Percentiles rank a stretch among this genome's conserved stretches.
Evolutionary conservation across 768 basidiomycete genomes (phyloP).

Genomic region (Suillus placidus): DNA sequence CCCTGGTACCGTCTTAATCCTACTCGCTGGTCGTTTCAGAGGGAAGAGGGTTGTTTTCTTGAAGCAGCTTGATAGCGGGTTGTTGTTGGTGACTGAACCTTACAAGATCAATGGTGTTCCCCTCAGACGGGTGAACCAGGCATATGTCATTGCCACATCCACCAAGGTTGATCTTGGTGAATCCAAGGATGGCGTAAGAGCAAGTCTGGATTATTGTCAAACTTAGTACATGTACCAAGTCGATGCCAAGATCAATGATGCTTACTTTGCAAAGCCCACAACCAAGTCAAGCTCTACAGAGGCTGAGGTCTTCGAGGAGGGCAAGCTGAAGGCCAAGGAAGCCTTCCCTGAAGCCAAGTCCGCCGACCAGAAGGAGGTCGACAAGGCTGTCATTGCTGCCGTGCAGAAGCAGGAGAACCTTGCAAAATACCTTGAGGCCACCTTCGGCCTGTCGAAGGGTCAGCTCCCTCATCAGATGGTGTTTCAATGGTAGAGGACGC

Average conservation of each 20-base stretch:
- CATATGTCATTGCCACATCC: slow-evolving; percentile 97
- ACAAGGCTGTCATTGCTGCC: slow-evolving; percentile 76
- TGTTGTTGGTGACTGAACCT: slow-evolving; percentile 95
- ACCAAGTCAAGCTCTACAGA: slow-evolving; percentile 82
- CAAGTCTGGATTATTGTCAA: not conserved
- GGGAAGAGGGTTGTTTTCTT: slow-evolving; percentile 98
- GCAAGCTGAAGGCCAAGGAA: slow-evolving; percentile 89
- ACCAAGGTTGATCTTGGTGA: slow-evolving; percentile 84
- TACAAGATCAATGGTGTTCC: slow-evolving; percentile 99
- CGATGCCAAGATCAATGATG: slow-evolving; percentile 89
- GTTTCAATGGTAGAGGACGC: slow-evolving; percentile 57
- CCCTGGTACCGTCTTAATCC: slow-evolving; percentile 92
- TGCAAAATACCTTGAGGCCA: slow-evolving; percentile 88
- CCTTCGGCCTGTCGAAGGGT: slow-evolving; percentile 94
- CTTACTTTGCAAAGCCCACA: slow-evolving; percentile 87
- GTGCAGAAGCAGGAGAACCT: slow-evolving; percentile 92
- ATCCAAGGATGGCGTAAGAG: slow-evolving; percentile 49
- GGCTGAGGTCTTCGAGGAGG: slow-evolving; percentile 95
- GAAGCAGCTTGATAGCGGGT: slow-evolving; percentile 91
- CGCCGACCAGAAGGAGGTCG: slow-evolving; percentile 88
- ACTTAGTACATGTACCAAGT: slow-evolving; percentile 47
- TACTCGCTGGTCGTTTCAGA: slow-evolving; percentile 96
- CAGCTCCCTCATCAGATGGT: slow-evolving; percentile 94
- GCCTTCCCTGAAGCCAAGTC: slow-evolving; percentile 85
- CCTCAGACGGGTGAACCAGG: slow-evolving; percentile 96